Conservation (phyloP, 2,329 filamentous ascomycete genomes). For the Epichloe hybrida region DNA sequence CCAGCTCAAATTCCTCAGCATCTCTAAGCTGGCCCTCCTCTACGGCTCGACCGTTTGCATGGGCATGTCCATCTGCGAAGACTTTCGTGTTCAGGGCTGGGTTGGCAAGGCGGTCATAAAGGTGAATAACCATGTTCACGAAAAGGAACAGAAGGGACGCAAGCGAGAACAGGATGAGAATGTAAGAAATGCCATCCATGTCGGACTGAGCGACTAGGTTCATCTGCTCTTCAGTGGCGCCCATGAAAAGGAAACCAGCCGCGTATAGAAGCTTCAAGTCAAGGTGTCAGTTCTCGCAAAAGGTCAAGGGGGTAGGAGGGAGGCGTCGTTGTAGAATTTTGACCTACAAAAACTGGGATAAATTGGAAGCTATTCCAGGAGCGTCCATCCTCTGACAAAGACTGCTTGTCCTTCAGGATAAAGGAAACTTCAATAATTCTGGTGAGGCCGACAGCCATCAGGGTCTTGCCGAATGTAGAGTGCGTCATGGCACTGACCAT, state of each 20-base stretch:
- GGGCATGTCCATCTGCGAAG: constrained; percentile 21
- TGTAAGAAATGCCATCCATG: constrained; percentile 82
- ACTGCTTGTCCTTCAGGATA: constrained; percentile 59
- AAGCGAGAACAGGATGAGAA: constrained; percentile 81
- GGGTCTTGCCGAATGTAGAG: constrained; percentile 78
- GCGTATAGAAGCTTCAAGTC: constrained; percentile 63
- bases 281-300: neutral
- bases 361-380: constrained; percentile 51
- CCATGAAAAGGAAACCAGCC: constrained; percentile 93
- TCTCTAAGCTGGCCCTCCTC: constrained; percentile 53
- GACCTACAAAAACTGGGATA: constrained; percentile 42
- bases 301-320: neutral
- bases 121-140: constrained; percentile 67
- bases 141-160: constrained; percentile 88
- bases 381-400: constrained; percentile 51
- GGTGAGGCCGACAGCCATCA: constrained; percentile 78
- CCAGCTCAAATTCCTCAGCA: constrained; percentile 86
- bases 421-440: constrained; percentile 88
- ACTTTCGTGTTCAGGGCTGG: constrained; percentile 23
- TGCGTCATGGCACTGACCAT: constrained; percentile 81
- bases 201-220: constrained; percentile 54
- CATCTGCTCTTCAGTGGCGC: constrained; percentile 96
- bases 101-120: constrained; percentile 56
- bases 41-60: constrained; percentile 19
- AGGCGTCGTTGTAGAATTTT: neutral